Conservation (phyloP, 2,329 filamentous ascomycete genomes). For the Incumbomyces delicatus region DNA sequence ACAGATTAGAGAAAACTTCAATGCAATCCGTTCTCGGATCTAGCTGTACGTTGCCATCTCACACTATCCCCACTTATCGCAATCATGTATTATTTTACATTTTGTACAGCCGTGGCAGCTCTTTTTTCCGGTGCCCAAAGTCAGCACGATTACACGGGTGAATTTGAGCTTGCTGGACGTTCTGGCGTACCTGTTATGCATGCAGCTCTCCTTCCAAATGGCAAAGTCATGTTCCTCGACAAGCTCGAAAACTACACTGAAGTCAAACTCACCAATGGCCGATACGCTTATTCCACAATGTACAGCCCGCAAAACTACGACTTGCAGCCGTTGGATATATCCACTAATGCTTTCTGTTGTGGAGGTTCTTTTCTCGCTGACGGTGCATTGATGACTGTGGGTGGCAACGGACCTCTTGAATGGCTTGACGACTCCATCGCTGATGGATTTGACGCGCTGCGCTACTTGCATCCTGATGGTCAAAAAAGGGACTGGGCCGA, state of each 20-base stretch:
- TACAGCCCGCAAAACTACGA: slow-evolving; percentile 39
- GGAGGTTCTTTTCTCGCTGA: slow-evolving; percentile 51
- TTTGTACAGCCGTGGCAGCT: neutral
- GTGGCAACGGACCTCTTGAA: slow-evolving; percentile 47
- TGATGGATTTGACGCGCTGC: slow-evolving; percentile 50
- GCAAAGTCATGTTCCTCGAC: slow-evolving; percentile 51
- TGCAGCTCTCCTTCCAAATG: slow-evolving; percentile 51
- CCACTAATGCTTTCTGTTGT: slow-evolving; percentile 53
- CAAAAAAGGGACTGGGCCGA: slow-evolving; percentile 44
- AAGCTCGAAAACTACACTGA: slow-evolving; percentile 56
- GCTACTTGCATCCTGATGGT: slow-evolving; percentile 42
- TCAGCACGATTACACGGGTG: slow-evolving; percentile 26
- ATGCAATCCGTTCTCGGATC: no score
- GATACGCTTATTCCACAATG: slow-evolving; percentile 51
- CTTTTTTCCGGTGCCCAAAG: slow-evolving; percentile 23
- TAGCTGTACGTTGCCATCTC: no score
- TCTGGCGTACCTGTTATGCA: slow-evolving; percentile 54
- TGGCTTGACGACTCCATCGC: slow-evolving; percentile 49
- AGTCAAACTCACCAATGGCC: slow-evolving; percentile 43
- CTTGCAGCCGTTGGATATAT: slow-evolving; percentile 10
- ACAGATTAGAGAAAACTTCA: no score
- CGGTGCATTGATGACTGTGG: slow-evolving; percentile 45
- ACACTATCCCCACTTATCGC: no score
- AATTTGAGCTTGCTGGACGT: slow-evolving; percentile 41
- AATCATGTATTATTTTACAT: neutral